phyloP scores from a whole-genome alignment of 139 green algal genomes.

The Pleodorina starrii region DNA sequence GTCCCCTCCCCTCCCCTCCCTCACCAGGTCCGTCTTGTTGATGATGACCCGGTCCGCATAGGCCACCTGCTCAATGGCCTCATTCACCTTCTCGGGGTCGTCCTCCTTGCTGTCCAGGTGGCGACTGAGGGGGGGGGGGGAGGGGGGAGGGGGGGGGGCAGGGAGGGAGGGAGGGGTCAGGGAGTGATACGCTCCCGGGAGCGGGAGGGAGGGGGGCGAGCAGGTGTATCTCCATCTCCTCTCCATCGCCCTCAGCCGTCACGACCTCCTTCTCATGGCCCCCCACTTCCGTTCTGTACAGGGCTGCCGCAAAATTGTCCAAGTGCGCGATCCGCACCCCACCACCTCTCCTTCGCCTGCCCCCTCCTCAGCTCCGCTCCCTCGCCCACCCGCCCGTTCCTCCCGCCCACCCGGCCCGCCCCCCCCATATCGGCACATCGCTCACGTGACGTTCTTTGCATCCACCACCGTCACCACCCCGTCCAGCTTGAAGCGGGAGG shows the following conservation, averaged over 20 bases:
- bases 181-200: too few species aligned
- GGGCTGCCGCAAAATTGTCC: background rate
- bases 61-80: conserved; percentile 96
- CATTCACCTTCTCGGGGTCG: conserved; percentile 84
- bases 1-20: background rate
- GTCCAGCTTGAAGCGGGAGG: conserved; percentile 82
- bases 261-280: too few species aligned
- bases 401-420: too few species aligned
- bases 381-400: too few species aligned
- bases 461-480: conserved; percentile 85
- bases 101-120: conserved; percentile 76
- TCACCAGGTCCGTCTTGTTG: conserved; percentile 95
- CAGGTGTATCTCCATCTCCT: too few species aligned
- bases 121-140: background rate
- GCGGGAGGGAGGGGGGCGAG: too few species aligned
- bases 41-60: conserved; percentile 96
- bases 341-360: too few species aligned
- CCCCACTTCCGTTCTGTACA: too few species aligned
- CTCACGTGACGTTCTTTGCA: conserved; percentile 70
- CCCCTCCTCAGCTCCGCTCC: too few species aligned
- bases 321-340: too few species aligned
- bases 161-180: too few species aligned
- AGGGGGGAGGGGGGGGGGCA: background rate
- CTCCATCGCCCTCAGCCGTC: too few species aligned
- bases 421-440: background rate